phyloP scores from a whole-genome alignment of 164 flowering plant species.

The Piper betle region DNA sequence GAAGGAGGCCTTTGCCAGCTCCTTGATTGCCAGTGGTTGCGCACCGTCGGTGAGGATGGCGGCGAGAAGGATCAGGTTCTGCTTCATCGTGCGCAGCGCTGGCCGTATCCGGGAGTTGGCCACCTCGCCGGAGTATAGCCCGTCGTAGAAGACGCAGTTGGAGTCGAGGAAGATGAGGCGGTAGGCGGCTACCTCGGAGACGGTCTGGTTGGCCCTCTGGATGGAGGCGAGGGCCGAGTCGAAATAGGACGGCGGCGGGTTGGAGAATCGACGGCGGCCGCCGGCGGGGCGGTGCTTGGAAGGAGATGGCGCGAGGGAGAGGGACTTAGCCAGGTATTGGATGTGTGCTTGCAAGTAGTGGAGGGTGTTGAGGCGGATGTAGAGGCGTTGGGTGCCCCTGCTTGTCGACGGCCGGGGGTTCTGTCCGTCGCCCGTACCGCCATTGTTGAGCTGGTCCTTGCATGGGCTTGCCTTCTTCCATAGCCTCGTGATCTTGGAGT shows the following conservation, averaged over 20 bases:
- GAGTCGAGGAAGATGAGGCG: conserved; percentile 85
- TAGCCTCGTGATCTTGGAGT: conserved; percentile 44
- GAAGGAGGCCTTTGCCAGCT: conserved; percentile 76
- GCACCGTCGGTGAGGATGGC: conserved; percentile 57
- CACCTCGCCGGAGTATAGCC: conserved; percentile 52
- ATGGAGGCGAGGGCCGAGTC: conserved; percentile 39
- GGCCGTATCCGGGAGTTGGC: conserved; percentile 60
- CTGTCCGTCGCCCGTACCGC: conserved; percentile 23
- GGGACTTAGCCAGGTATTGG: conserved; percentile 57
- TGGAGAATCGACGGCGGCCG: conserved; percentile 10
- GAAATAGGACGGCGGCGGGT: conserved; percentile 36
- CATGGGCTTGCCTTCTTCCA: conserved; percentile 69
- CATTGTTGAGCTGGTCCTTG: conserved; percentile 9
- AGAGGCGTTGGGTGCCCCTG: conserved; percentile 91
- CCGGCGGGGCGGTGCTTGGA: conserved; percentile 7
- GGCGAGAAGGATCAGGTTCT: conserved; percentile 57
- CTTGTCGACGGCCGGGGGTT: conserved; percentile 83
- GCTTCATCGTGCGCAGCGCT: conserved; percentile 65
- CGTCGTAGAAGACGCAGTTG: conserved; percentile 45
- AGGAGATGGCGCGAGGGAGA: conserved; percentile 37
- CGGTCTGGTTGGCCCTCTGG: conserved; percentile 43
- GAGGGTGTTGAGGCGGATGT: conserved; percentile 87
- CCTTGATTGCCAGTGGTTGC: conserved; percentile 60
- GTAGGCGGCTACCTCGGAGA: conserved; percentile 81
- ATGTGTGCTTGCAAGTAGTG: conserved; percentile 55